Base-by-base conservation (phyloP, 2,329 filamentous ascomycete genomes). In the Sclerotinia borealis region DNA sequence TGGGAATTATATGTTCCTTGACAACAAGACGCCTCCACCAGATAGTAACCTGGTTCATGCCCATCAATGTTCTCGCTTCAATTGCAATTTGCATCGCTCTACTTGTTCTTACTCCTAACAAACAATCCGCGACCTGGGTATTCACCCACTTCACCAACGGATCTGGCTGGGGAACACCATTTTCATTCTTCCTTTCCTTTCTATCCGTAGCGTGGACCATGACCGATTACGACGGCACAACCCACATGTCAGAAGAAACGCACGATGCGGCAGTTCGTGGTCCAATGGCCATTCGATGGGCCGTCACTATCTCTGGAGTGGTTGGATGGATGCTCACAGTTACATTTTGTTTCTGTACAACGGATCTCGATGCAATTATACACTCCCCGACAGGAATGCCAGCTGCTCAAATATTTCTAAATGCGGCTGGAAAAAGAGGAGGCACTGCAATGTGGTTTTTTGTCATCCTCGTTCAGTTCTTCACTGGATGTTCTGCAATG, bases 201-300 rank as follows among this genome's bases (percentile, higher is more conserved):
- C 73, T 84, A 7, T 82, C 81, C 19, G 81, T 84, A 17, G 80
- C 81, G 27, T 84, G 81, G 81, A 86, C 84, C n/a, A 87, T 88
- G 85, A 88, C 85, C 7, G 85, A 87, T 71, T 88, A 87, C 71
- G 85, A 88, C 68, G 85, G 82, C 51, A 88, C 85, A 13, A 87
- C 85, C 7, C 85, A 88, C 69, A 87, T 88, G 81, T 86, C 84
- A 2, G 85, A 88, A 76, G 85, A 88, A 75, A 87, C 83, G 0
- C 84, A 86, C 67, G 82, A 88, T 71, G 85, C 85, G 8, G 84
- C 84, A 2, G 78, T 84, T 58, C 79, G 79, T 64, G 85, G 84
- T 0, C 85, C 85, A 3, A 73, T 83, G 19, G 85, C 85, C 6
- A 88, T 88, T 63, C 76, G 80, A 64, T 78, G 77, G 41, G 84